Percentiles rank a stretch among this genome's conserved stretches.
Conservation (phyloP, 345 rosid genomes). For the Eucalyptus regnans region DNA sequence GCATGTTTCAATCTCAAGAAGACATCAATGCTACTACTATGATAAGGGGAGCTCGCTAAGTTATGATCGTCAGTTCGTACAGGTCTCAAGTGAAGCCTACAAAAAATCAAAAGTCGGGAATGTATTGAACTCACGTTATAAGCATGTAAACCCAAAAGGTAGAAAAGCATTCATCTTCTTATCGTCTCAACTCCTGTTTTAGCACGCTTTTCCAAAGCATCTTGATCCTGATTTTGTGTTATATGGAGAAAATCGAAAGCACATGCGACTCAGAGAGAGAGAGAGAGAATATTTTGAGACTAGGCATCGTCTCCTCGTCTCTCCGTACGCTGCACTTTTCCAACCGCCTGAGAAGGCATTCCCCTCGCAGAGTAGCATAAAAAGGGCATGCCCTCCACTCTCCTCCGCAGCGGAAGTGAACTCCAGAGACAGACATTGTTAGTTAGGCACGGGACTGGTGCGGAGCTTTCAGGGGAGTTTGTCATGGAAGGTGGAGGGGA, state of each 20-base stretch:
- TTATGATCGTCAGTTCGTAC: neutral
- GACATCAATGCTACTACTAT: neutral
- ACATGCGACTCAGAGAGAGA: neutral
- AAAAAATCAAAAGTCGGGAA: neutral
- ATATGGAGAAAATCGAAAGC: neutral
- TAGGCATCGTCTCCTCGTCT: neutral
- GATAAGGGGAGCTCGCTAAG: neutral
- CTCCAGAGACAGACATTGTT: neutral
- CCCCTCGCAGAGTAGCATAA: neutral
- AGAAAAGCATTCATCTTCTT: neutral
- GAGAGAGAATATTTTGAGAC: neutral
- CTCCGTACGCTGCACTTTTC: neutral
- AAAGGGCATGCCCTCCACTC: neutral
- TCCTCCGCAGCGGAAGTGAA: neutral
- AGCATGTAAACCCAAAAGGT: neutral
- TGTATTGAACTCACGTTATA: neutral
- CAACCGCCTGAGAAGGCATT: neutral
- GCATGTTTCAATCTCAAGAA: neutral
- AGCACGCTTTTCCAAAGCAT: neutral
- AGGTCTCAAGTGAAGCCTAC: neutral
- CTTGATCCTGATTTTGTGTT: neutral
- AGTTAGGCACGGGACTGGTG: neutral
- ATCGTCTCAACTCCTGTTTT: neutral
- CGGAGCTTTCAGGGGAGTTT: neutral
- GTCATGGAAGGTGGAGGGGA: neutral